These are phyloP conservation scores for Teunomyces funiuensis DNA, from an alignment of 805 yeast species.

Conservation along the genomic window DNA sequence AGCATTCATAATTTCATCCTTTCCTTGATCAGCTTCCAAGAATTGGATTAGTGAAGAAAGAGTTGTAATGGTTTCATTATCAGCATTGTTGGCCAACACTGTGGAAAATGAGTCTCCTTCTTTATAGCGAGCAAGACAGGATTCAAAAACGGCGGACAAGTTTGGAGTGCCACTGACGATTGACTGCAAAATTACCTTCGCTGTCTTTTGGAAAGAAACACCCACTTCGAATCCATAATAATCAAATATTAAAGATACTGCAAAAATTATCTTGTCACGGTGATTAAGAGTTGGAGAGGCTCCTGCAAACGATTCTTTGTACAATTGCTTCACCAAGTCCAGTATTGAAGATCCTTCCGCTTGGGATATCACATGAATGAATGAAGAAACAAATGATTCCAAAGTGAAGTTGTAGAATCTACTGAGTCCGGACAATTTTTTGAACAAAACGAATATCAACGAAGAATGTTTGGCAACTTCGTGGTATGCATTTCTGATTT, in stretches of 20 bases:
- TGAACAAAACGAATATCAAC: conserved; percentile 47
- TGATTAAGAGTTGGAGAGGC: conserved; percentile 48
- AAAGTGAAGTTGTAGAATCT: conserved; percentile 62
- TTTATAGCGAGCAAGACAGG: conserved; percentile 11
- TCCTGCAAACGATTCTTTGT: conserved; percentile 45
- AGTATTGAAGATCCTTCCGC: conserved; percentile 18
- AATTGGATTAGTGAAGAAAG: conserved; percentile 15
- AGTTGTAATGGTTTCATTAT: conserved; percentile 17
- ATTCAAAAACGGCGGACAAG: conserved; percentile 22
- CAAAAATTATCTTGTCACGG: conserved; percentile 47
- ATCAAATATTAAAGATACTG: conserved; percentile 33
- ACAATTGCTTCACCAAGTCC: conserved; percentile 37
- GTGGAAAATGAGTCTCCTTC: conserved; percentile 8
- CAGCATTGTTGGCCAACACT: conserved; percentile 13
- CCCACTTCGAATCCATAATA: conserved; percentile 28
- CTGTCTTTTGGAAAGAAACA: conserved; percentile 15
- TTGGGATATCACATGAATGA: conserved; percentile 15
- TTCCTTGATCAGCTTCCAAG: not conserved
- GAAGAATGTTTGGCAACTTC: conserved; percentile 60
- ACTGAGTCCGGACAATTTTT: conserved; percentile 35
- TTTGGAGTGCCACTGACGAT: not conserved
- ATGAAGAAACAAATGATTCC: conserved; percentile 24
- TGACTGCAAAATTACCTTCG: conserved; percentile 6
- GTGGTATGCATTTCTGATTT: conserved; percentile 44
- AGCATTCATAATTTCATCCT: conserved; percentile 16